Evolutionary conservation across 2,329 filamentous ascomycete genomes (phyloP), one percentile per base, ranked within the genome.

Genomic region (Sporothrix luriei): DNA sequence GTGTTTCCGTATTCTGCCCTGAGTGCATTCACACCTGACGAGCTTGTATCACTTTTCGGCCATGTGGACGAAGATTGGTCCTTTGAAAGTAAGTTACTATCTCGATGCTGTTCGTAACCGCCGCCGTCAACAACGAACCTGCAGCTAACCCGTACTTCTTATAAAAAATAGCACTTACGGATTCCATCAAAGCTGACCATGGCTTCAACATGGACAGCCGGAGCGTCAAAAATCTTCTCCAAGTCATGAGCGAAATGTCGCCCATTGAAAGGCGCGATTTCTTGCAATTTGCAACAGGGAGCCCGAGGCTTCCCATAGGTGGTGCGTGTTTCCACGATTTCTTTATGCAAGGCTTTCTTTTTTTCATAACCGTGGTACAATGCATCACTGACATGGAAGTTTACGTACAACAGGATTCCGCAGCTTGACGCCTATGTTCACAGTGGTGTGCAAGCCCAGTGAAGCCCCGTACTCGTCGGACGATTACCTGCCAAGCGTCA

Each of bases 121-220:
- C 33, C 16, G 29, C 19, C 29, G 9, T 11, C 24, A 54, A 26
- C 24, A 54, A 4, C 11, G 16, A 21, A 16, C 29, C n/a, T 33
- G 29, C 16, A 21, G 29, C 4, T 57, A 38, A 57, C 54, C 54
- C 38, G 29, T 29, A 21, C 7, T 6, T 49, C 24, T 1, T 71
- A 1, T 16, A 21, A 14, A 21, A 33, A 43, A 4, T 40, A 95
- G 92, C 95, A 71, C 87, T 99, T 52, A 96, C 96, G 87, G 95
- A 99, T 77, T 97, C 94, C 0, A 94, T 99, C 82, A 99, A 99
- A 82, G 95, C 95, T 38, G 95, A 99, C 75, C 95, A 99, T 78
- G 95, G 95, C 10, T 99, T 92, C 83, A 99, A 98, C 75, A 95
- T 99, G 87, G 95, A 99, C 78, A 98, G 94, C 84, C 92, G 90